Percentiles rank a stretch among this genome's conserved stretches.
phyloP scores from a whole-genome alignment of 2,329 filamentous ascomycete genomes.

The Westerdykella sp. region DNA sequence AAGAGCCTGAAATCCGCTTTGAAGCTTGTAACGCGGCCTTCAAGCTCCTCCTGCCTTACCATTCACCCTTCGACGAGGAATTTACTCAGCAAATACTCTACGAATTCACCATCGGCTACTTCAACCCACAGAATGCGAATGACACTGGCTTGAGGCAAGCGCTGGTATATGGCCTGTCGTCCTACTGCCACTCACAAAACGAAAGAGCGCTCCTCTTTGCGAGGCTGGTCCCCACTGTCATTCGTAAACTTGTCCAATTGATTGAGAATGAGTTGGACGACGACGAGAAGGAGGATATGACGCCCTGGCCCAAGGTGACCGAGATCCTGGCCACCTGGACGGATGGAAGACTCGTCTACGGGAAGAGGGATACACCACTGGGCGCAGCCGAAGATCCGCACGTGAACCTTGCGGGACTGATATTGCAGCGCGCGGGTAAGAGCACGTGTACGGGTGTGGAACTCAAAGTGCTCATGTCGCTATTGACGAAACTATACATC shows the following conservation, averaged over 20 bases:
- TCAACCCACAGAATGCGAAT: conserved; percentile 71
- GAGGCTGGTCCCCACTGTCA: conserved; percentile 62
- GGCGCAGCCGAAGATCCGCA: conserved; percentile 71
- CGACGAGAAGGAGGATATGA: conserved; percentile 67
- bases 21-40: conserved; percentile 73
- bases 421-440: conserved; percentile 67
- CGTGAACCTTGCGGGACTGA: conserved; percentile 67
- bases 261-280: conserved; percentile 58
- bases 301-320: conserved; percentile 69
- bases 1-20: conserved; percentile 34
- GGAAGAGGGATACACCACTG: conserved; percentile 49
- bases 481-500: conserved; percentile 75
- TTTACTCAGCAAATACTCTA: conserved; percentile 55
- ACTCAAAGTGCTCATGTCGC: conserved; percentile 64
- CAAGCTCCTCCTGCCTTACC: conserved; percentile 53
- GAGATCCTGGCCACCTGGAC: conserved; percentile 91
- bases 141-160: conserved; percentile 83
- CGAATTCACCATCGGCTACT: conserved; percentile 78
- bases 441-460: conserved; percentile 68
- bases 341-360: conserved; percentile 69
- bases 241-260: conserved; percentile 59
- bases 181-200: conserved; percentile 80
- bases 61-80: conserved; percentile 45
- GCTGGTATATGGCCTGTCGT: conserved; percentile 87
- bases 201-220: conserved; percentile 82